Evolutionary conservation across 805 yeast genomes (phyloP).

Genomic region (Metschnikowia chrysomelidarum): DNA sequence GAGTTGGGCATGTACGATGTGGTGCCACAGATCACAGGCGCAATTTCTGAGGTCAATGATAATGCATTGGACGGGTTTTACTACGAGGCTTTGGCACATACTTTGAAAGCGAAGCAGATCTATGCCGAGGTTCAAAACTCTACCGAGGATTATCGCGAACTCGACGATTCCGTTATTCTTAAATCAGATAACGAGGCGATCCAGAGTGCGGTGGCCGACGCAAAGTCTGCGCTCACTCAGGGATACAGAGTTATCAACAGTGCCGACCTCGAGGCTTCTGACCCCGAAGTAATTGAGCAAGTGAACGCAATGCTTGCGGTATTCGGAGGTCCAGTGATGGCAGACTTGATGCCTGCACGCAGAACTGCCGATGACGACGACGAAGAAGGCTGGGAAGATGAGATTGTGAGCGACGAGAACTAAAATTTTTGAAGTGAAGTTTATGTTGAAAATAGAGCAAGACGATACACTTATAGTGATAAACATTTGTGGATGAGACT

Average conservation of each 20-base stretch:
- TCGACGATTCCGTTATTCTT: slow-evolving; percentile 23
- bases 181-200: slow-evolving; percentile 29
- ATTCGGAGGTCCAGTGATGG: slow-evolving; percentile 61
- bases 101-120: slow-evolving; percentile 40
- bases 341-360: slow-evolving; percentile 39
- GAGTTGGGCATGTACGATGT: slow-evolving; percentile 73
- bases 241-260: slow-evolving; percentile 42
- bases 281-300: slow-evolving; percentile 58
- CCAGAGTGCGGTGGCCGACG: slow-evolving; percentile 32
- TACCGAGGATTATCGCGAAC: slow-evolving; percentile 42
- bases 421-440: slow-evolving; percentile 1
- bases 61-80: slow-evolving; percentile 79
- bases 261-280: slow-evolving; percentile 44
- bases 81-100: slow-evolving; percentile 74
- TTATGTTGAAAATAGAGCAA: slow-evolving; percentile 23
- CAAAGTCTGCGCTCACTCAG: slow-evolving; percentile 44
- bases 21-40: slow-evolving; percentile 62
- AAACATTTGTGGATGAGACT: too few relatives aligned
- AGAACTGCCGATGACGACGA: slow-evolving; percentile 26
- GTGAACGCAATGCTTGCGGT: slow-evolving; percentile 48
- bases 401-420: slow-evolving; percentile 38
- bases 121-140: slow-evolving; percentile 27
- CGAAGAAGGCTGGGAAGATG: slow-evolving; percentile 54
- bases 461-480: neutral
- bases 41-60: slow-evolving; percentile 78